Conservation (phyloP, 2,329 filamentous ascomycete genomes). For the Clarireedia paspali region DNA sequence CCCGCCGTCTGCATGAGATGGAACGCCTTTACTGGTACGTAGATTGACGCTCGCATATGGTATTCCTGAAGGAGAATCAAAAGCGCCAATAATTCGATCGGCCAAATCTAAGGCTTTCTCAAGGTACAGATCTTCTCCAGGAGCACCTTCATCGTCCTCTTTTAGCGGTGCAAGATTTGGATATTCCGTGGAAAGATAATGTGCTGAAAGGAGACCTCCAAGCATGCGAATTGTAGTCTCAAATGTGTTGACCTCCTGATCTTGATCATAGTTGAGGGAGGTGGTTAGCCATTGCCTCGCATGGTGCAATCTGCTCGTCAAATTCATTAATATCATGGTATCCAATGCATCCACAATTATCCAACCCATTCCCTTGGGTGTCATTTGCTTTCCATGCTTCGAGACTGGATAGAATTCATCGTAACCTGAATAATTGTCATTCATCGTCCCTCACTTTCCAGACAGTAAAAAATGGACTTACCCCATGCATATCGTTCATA, state of each 20-base stretch:
- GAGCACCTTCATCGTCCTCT: constrained; percentile 62
- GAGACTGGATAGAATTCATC: constrained; percentile 83
- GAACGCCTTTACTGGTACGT: constrained; percentile 65
- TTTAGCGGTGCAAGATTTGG: constrained; percentile 69
- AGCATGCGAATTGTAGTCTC: constrained; percentile 98
- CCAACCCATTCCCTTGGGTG: constrained; percentile 85
- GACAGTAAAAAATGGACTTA: constrained; percentile 31
- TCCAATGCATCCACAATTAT: constrained; percentile 96
- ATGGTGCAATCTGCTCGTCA: constrained; percentile 75
- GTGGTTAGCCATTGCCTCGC: constrained; percentile 84
- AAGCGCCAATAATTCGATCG: constrained; percentile 78
- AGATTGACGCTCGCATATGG: constrained; percentile 89
- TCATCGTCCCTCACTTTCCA: neutral
- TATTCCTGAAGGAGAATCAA: constrained; percentile 78
- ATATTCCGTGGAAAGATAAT: constrained; percentile 83
- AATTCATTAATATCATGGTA: constrained; percentile 97
- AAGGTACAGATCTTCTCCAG: constrained; percentile 85
- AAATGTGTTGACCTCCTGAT: constrained; percentile 95
- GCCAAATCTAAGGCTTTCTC: constrained; percentile 94
- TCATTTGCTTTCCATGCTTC: constrained; percentile 77
- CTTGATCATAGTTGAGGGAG: constrained; percentile 75
- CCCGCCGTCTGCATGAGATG: constrained; percentile 76
- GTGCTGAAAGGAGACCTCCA: constrained; percentile 83
- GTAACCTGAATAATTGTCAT: constrained; percentile 46
- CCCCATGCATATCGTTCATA: constrained; percentile 95